phyloP scores from a whole-genome alignment of 2,329 filamentous ascomycete species.

The Hypoxylon sp. region DNA sequence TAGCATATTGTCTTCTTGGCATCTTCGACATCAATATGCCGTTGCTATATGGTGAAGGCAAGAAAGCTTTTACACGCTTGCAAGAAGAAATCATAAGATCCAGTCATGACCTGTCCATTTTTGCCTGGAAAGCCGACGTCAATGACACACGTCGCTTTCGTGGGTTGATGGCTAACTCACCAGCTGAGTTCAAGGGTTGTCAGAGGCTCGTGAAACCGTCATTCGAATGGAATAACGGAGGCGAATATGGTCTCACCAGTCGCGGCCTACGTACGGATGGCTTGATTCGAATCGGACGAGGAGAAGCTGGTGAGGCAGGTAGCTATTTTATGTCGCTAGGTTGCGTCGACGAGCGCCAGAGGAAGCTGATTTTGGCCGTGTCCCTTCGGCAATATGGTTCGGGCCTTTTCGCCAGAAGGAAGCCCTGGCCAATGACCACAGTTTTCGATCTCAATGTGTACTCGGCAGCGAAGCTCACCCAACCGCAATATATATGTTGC shows the following conservation, averaged over 20 bases:
- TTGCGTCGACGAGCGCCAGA: slow-evolving; percentile 47
- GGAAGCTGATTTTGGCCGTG: slow-evolving; percentile 44
- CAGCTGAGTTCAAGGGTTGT: slow-evolving; percentile 46
- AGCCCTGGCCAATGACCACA: slow-evolving; percentile 43
- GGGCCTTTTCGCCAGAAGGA: slow-evolving; percentile 45
- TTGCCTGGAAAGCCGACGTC: slow-evolving; percentile 45
- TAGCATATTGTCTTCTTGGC: slow-evolving; percentile 51
- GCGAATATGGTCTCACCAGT: slow-evolving; percentile 48
- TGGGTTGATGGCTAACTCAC: slow-evolving; percentile 46
- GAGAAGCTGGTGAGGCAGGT: slow-evolving; percentile 32
- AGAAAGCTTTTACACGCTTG: slow-evolving; percentile 46
- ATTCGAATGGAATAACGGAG: slow-evolving; percentile 47
- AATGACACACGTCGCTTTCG: slow-evolving; percentile 42
- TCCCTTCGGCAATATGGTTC: slow-evolving; percentile 49
- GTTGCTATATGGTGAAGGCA: slow-evolving; percentile 49
- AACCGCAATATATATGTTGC: slow-evolving; percentile 48
- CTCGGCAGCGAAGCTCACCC: slow-evolving; percentile 38
- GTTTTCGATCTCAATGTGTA: slow-evolving; percentile 48
- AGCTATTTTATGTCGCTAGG: slow-evolving; percentile 49
- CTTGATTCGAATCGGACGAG: slow-evolving; percentile 45
- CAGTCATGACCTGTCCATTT: slow-evolving; percentile 48
- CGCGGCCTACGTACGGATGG: slow-evolving; percentile 47
- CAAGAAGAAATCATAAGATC: slow-evolving; percentile 48
- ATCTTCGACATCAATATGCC: slow-evolving; percentile 52
- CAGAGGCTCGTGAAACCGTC: slow-evolving; percentile 45